Evolutionary conservation across 495 filamentous ascomycete species (phyloP).

Genomic region (Tricharina praecox): DNA sequence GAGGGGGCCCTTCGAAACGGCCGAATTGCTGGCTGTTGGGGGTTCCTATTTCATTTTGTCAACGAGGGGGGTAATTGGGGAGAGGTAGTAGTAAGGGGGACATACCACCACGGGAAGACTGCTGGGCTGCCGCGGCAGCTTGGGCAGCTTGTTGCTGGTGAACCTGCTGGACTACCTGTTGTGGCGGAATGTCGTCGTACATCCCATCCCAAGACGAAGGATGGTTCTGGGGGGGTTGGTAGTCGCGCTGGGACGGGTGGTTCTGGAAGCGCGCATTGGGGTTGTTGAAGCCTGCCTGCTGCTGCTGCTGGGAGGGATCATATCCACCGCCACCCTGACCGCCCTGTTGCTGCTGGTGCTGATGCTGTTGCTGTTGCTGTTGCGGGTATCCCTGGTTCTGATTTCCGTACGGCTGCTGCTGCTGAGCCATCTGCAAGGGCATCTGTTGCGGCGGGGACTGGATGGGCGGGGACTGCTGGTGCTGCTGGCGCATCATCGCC

Average conservation of each 20-base stretch:
- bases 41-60: constrained; percentile 7
- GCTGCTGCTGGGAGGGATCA: constrained; percentile 29
- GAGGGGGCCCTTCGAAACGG: constrained; percentile 48
- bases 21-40: constrained; percentile 2
- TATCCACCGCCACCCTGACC: constrained; percentile 3
- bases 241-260: constrained; percentile 26
- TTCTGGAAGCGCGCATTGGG: constrained; percentile 26
- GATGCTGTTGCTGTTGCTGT: too few relatives aligned
- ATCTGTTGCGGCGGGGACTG: neutral
- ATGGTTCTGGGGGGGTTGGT: constrained; percentile 23
- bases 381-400: too few relatives aligned
- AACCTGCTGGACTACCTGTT: constrained; percentile 27
- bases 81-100: too few relatives aligned
- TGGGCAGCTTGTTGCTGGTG: constrained; percentile 4
- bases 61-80: constrained; percentile 10
- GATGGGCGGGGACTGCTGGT: constrained; percentile 27
- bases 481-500: constrained; percentile 42
- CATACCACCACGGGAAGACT: constrained; percentile 21
- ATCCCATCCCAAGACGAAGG: constrained; percentile 79
- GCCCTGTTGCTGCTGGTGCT: neutral
- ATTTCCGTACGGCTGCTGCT: too few relatives aligned
- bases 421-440: neutral
- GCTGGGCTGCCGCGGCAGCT: neutral
- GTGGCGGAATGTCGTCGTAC: constrained; percentile 91
- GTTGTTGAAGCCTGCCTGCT: constrained; percentile 19